These are phyloP conservation scores for Tetrahymena malaccensis DNA, from an alignment of 73 alveolate species.

Conservation along the genomic window DNA sequence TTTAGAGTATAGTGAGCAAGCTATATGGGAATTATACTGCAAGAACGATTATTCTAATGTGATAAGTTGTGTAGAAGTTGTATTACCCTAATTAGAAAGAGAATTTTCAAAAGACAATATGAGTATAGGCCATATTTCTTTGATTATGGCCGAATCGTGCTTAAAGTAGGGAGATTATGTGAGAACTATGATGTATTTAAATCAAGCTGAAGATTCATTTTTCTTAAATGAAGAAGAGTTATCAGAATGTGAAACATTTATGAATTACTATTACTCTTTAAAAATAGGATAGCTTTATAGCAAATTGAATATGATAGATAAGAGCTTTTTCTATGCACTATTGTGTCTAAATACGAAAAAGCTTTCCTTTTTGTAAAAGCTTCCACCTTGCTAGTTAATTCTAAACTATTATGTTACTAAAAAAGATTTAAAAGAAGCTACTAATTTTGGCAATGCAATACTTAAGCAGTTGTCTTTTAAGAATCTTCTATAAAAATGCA, in stretches of 20 bases:
- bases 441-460: background rate
- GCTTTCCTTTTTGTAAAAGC: background rate
- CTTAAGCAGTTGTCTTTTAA: background rate
- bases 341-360: background rate
- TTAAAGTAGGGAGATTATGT: background rate
- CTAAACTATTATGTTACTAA: background rate
- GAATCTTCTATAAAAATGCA: background rate
- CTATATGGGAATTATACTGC: background rate
- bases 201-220: background rate
- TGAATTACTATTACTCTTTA: background rate
- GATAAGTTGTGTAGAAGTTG: background rate
- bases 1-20: background rate
- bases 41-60: background rate
- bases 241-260: background rate
- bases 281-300: background rate
- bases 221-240: background rate
- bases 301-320: background rate
- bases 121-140: background rate
- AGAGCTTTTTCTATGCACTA: background rate
- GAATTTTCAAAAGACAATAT: background rate
- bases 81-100: background rate
- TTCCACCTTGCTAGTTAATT: background rate
- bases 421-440: background rate
- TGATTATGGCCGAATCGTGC: background rate
- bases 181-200: background rate